Percentiles rank a stretch among this genome's conserved stretches.
phyloP scores from a whole-genome alignment of 2,329 filamentous ascomycete genomes.

The Drechmeria coniospora region DNA sequence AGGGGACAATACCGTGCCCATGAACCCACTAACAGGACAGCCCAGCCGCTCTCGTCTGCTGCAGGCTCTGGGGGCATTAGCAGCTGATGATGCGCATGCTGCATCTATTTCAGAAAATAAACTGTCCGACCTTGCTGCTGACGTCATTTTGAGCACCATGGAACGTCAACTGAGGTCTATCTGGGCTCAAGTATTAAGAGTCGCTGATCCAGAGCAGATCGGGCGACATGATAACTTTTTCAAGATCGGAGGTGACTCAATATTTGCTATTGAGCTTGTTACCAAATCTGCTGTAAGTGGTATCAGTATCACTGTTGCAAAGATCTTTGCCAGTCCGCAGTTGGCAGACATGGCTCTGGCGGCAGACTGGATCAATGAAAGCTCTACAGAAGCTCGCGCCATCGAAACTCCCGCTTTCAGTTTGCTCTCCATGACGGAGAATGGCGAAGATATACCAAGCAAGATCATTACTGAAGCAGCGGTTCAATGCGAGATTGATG shows the following conservation, averaged over 20 bases:
- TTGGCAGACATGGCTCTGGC: background rate
- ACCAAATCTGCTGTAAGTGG: background rate
- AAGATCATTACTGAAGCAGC: background rate
- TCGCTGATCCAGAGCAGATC: background rate
- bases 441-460: background rate
- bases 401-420: background rate
- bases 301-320: background rate
- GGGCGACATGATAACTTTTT: slow-evolving; percentile 1
- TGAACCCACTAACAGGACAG: background rate
- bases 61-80: background rate
- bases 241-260: slow-evolving; percentile 1
- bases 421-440: background rate
- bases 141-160: background rate
- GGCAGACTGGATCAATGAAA: background rate
- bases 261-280: slow-evolving; percentile 1
- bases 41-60: background rate
- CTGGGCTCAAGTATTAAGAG: background rate
- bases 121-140: too few species aligned
- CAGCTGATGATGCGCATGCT: too few species aligned
- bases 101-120: too few species aligned
- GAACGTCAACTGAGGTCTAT: background rate
- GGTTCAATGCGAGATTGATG: background rate
- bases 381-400: background rate
- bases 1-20: background rate
- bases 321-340: background rate